These are phyloP conservation scores for Cicer cuneatum DNA, from an alignment of 306 rosid genomes.

Conservation along the genomic window DNA sequence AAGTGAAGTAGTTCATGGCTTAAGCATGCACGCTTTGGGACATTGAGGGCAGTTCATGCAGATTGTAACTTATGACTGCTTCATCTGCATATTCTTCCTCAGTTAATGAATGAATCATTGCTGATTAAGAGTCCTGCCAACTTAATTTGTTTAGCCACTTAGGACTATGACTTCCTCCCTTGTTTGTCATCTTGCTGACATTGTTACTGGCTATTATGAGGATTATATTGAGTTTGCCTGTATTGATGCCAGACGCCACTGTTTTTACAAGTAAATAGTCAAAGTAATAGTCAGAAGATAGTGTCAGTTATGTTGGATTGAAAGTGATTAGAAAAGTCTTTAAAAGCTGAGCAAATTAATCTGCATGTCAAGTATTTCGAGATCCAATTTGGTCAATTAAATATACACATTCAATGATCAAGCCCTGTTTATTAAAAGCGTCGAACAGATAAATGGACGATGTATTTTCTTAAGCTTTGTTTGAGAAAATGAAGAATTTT, in stretches of 20 bases:
- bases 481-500: no score
- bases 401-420: background rate
- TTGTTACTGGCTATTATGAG: constrained; percentile 8
- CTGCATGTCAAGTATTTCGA: background rate
- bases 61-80: constrained; percentile 14
- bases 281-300: background rate
- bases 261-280: background rate
- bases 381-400: background rate
- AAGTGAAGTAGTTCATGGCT: constrained; percentile 31
- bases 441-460: no score
- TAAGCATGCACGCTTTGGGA: constrained; percentile 30
- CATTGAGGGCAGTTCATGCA: constrained; percentile 28
- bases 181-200: constrained; percentile 9
- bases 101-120: constrained; percentile 6
- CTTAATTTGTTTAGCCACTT: constrained; percentile 10
- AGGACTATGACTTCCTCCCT: background rate
- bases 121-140: constrained; percentile 2
- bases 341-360: background rate
- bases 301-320: background rate
- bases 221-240: constrained; percentile 15
- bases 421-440: background rate
- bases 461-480: no score
- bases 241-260: constrained; percentile 3
- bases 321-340: background rate
- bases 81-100: constrained; percentile 10